Base-by-base conservation (phyloP, 345 rosid genomes). In the Citrus mangshanensis region DNA sequence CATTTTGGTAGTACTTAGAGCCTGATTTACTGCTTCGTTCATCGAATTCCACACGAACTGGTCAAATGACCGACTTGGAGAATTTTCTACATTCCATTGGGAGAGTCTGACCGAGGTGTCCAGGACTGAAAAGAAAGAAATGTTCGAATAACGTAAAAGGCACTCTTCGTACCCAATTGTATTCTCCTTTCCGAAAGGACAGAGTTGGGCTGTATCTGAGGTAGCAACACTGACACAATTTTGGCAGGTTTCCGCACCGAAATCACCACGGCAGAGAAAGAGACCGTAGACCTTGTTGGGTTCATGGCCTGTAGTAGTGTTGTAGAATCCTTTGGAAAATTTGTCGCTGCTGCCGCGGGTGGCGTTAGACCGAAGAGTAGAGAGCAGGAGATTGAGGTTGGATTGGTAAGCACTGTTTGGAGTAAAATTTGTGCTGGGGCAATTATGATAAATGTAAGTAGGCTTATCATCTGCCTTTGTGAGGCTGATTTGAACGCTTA, bases 101-200 rank as follows among this genome's bases (percentile, higher is more conserved):
- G 19, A 0, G 10, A 3, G 0, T 22, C 7, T 10, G n/a, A 2
- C 0, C 7, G 1, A 2, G n/a, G 13, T 6, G 58, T 42, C 32
- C 32, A 40, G 2, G 22, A 60, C 27, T 4, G 84, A 73, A 72
- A 84, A 70, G 63, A 91, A 67, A 58, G 75, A 58, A 0, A 3
- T 67, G 62, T 85, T 68, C 1, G 89, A 85, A 80, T 86, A 88
- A 9, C 87, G 80, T 27, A 88, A 0, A 79, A 79, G 76, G 80
- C 93, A 90, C 72, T 77, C 74, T 1, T 89, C 90, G 75, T 79
- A 88, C 88, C 85, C 85, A 25, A 88, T 64, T 2, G 87, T 77
- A 2, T 85, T 46, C 34, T 27, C 74, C 71, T 77, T 86, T 42
- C 37, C 4, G 14, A 0, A 46, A 46, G 89, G 86, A 71, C 94